These are phyloP conservation scores for Leonotis leonurus DNA, from an alignment of 257 asterid genomes.

Conservation along the genomic window DNA sequence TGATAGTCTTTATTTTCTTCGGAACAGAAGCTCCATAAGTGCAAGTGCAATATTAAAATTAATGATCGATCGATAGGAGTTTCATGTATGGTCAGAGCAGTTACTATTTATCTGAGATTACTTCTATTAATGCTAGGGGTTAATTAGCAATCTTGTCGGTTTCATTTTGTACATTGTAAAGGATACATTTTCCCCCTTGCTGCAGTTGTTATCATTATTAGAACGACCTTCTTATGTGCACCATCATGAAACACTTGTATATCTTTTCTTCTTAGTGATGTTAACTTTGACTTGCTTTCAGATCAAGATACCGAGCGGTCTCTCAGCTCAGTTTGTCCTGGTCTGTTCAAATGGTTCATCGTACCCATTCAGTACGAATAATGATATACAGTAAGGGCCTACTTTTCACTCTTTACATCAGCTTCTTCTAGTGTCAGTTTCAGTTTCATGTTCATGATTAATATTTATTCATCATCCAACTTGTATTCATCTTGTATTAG, in stretches of 20 bases:
- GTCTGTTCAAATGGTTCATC: constrained; percentile 72
- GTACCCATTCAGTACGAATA: constrained; percentile 71
- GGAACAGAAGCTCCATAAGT: neutral
- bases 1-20: constrained; percentile 22
- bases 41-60: neutral
- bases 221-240: no score
- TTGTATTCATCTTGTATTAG: no score
- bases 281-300: constrained; percentile 29
- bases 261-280: neutral
- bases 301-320: constrained; percentile 89
- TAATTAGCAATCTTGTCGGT: neutral
- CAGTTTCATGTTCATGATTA: neutral
- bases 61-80: constrained; percentile 2
- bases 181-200: neutral
- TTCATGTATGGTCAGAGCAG: neutral
- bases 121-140: neutral
- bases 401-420: neutral
- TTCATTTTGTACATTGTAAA: neutral
- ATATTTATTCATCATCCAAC: neutral
- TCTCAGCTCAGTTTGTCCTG: constrained; percentile 77
- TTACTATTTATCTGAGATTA: neutral
- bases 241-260: neutral
- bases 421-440: neutral
- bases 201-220: no score
- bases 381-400: constrained; percentile 63